Evolutionary conservation across 805 yeast genomes (phyloP), one percentile per base, ranked within the genome.

Genomic region (Pichia scutulata): DNA sequence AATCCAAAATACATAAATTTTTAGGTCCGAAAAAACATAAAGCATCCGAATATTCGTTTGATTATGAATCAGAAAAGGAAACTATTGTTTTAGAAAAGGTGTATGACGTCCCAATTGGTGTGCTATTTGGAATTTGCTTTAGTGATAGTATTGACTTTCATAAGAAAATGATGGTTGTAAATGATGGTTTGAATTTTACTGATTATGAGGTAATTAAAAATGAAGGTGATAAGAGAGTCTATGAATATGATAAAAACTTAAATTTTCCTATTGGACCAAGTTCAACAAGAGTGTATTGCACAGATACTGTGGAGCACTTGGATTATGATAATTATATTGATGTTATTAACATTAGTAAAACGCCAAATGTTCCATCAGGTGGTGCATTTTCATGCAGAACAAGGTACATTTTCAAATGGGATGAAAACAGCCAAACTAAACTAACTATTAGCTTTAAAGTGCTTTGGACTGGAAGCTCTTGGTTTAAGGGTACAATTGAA

Each of bases 281-380:
- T 59, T 88, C 92, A 23, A 90, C 99, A 2, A 80, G 76, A 50
- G 80, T 78, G 16, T 79, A 81, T 30, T 73, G 71, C 7, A 67
- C 65, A 3, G 97, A 89, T 57, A 69, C 73, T 0, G 72, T 86
- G 21, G 77, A 80, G 42, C 67, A 74, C 43, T 67, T 75, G 58
- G 84, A 86, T 59, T 70, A 72, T 47, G 69, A 76, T 6, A 71
- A 73, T 18, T 75, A 75, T 55, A 77, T 88, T 33, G 75, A 80
- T 52, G 80, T 89, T 2, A 68, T 81, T 2, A 80, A 82, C 41
- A 71, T 78, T 2, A 80, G 92, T 0, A 71, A 70, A 40, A 90
- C 99, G 0, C 99, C 99, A 0, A 93, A 89, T 61, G 98, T 93
- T 16, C 99, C 99, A 0, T 85, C 90, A 59, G 99, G 99, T 5